phyloP scores from a whole-genome alignment of 2,329 filamentous ascomycete species.

The Chaetomium globosum region DNA sequence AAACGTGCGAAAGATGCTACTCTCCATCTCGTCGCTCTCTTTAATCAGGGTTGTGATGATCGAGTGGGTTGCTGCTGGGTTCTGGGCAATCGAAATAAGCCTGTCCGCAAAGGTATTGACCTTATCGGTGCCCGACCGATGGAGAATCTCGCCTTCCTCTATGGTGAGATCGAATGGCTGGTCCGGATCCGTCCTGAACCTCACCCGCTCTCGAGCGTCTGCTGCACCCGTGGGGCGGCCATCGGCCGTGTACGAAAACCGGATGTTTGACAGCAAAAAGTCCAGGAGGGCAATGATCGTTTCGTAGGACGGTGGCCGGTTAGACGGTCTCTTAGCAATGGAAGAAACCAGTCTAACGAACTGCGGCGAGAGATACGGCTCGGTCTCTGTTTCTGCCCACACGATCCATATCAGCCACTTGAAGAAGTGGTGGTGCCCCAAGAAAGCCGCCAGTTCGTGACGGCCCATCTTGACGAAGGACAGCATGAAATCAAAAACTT shows the following conservation, averaged over 20 bases:
- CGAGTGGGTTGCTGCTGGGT: constrained; percentile 51
- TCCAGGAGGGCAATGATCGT: constrained; percentile 56
- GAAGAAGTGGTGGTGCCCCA: constrained; percentile 62
- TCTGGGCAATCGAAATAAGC: constrained; percentile 65
- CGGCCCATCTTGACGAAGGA: constrained; percentile 65
- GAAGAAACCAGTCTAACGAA: constrained; percentile 58
- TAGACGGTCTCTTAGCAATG: constrained; percentile 54
- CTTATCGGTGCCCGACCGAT: constrained; percentile 44
- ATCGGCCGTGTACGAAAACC: constrained; percentile 26
- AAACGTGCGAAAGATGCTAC: constrained; percentile 57
- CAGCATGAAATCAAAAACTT: constrained; percentile 72
- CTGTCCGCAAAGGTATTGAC: constrained; percentile 65
- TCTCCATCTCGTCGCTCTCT: constrained; percentile 55
- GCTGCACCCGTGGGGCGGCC: constrained; percentile 47
- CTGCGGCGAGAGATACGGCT: constrained; percentile 51
- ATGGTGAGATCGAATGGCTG: constrained; percentile 49
- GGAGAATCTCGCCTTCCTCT: constrained; percentile 52
- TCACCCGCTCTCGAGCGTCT: constrained; percentile 45
- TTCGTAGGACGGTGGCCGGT: constrained; percentile 58
- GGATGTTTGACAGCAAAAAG: constrained; percentile 49
- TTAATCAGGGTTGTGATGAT: constrained; percentile 62
- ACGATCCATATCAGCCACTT: constrained; percentile 61
- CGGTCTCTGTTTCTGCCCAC: constrained; percentile 57
- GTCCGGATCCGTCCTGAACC: constrained; percentile 39
- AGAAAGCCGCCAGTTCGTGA: constrained; percentile 59